Evolutionary conservation across 371 early-diverging fungal species (phyloP).

Genomic region (Circinella minor): DNA sequence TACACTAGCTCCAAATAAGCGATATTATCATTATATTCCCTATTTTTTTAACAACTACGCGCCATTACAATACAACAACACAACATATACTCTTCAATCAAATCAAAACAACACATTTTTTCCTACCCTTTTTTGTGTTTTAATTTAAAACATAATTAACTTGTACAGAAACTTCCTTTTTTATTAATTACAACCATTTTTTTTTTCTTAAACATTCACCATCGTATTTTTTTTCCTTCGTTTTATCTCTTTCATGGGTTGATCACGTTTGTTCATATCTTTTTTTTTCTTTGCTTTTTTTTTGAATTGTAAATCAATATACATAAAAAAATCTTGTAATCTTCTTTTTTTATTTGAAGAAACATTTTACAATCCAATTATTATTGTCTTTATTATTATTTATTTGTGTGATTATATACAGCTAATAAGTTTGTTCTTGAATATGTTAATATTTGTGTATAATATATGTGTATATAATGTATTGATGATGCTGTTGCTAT

Average conservation of each 20-base stretch:
- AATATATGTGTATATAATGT: no score
- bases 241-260: neutral
- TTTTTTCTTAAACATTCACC: neutral
- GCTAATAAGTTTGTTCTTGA: no score
- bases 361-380: slow-evolving; percentile 10
- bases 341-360: slow-evolving; percentile 2
- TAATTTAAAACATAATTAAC: neutral
- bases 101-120: neutral
- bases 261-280: slow-evolving; percentile 10
- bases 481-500: neutral
- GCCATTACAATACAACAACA: slow-evolving; percentile 1
- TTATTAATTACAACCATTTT: neutral
- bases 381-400: slow-evolving; percentile 14
- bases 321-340: slow-evolving; percentile 5
- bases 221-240: neutral
- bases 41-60: slow-evolving; percentile 13
- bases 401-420: no score
- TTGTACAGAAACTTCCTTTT: slow-evolving; percentile 5
- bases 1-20: slow-evolving; percentile 85
- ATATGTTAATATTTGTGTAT: no score
- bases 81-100: neutral
- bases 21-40: neutral
- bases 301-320: neutral
- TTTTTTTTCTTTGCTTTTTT: neutral
- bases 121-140: neutral